A percentile compares a stretch with the other conserved stretches of the same genome.
phyloP scores from a whole-genome alignment of 768 basidiomycete species.

The Boletus subparvulus region DNA sequence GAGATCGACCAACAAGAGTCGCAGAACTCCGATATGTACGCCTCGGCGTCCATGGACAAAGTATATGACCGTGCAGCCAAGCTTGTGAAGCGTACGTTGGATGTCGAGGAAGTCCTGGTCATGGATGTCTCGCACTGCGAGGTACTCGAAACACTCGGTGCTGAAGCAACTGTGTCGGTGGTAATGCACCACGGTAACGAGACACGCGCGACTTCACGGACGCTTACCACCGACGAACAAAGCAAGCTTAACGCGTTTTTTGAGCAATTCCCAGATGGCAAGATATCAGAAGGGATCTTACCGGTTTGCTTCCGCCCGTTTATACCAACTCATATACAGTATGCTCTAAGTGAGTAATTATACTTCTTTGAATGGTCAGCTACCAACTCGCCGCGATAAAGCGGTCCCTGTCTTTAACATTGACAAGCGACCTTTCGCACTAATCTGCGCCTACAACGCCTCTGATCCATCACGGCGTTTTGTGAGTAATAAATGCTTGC shows the following conservation, averaged over 20 bases:
- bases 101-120: conserved; percentile 89
- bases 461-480: conserved; percentile 78
- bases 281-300: conserved; percentile 83
- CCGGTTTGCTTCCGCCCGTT: conserved; percentile 82
- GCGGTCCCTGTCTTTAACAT: conserved; percentile 93
- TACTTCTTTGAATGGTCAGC: background rate
- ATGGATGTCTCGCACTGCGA: conserved; percentile 93
- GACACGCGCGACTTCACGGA: conserved; percentile 49
- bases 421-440: conserved; percentile 87
- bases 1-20: conserved; percentile 69
- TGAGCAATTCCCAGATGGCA: conserved; percentile 76
- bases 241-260: conserved; percentile 75
- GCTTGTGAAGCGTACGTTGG: conserved; percentile 85
- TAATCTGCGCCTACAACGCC: conserved; percentile 90
- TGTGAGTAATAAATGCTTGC: conserved; percentile 41
- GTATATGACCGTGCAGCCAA: conserved; percentile 90
- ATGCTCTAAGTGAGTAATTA: conserved; percentile 71
- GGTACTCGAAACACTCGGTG: conserved; percentile 65
- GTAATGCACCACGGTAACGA: conserved; percentile 69
- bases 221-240: conserved; percentile 70
- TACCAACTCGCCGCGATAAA: conserved; percentile 28
- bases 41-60: conserved; percentile 66
- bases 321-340: conserved; percentile 78
- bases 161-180: conserved; percentile 64
- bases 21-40: conserved; percentile 22